These are phyloP conservation scores for Penicillium sp. DNA, from an alignment of 2,329 filamentous ascomycete species.

Conservation along the genomic window DNA sequence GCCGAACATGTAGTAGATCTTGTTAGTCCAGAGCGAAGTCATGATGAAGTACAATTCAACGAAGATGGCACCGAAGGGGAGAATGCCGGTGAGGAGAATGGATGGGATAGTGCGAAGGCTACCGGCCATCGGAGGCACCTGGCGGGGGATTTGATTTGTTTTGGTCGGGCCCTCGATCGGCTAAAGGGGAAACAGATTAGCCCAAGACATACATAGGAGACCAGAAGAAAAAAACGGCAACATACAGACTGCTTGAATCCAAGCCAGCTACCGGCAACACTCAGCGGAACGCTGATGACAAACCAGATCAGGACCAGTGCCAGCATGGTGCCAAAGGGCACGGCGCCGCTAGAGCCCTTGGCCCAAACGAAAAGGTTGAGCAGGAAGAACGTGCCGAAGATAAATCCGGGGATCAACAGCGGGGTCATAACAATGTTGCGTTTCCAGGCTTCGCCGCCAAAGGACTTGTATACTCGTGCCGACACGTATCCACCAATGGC, in stretches of 20 bases:
- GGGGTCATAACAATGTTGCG: slow-evolving; percentile 86
- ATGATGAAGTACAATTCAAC: slow-evolving; percentile 99
- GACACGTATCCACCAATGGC: slow-evolving; percentile 90
- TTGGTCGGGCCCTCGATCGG: slow-evolving; percentile 74
- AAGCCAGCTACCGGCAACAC: slow-evolving; percentile 83
- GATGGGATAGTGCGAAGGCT: slow-evolving; percentile 84
- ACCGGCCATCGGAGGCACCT: slow-evolving; percentile 78
- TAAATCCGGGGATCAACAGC: slow-evolving; percentile 73
- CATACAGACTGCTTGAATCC: slow-evolving; percentile 68
- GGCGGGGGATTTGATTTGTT: slow-evolving; percentile 95
- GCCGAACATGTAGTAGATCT: slow-evolving; percentile 99
- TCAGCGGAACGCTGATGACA: slow-evolving; percentile 87
- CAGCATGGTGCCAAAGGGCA: slow-evolving; percentile 95
- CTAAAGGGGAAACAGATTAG: slow-evolving; percentile 25
- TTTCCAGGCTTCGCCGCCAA: slow-evolving; percentile 91
- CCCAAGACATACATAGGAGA: neutral
- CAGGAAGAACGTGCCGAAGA: slow-evolving; percentile 85
- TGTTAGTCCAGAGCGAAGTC: slow-evolving; percentile 97
- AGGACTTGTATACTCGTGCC: slow-evolving; percentile 86
- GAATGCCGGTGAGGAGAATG: slow-evolving; percentile 83
- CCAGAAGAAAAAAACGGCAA: neutral
- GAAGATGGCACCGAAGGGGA: slow-evolving; percentile 95
- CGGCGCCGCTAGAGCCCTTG: slow-evolving; percentile 83
- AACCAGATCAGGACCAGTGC: slow-evolving; percentile 95
- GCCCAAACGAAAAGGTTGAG: slow-evolving; percentile 96